Evolutionary conservation across 1,139 yeast genomes (phyloP).

Genomic region (Waltiozyma sp.): DNA sequence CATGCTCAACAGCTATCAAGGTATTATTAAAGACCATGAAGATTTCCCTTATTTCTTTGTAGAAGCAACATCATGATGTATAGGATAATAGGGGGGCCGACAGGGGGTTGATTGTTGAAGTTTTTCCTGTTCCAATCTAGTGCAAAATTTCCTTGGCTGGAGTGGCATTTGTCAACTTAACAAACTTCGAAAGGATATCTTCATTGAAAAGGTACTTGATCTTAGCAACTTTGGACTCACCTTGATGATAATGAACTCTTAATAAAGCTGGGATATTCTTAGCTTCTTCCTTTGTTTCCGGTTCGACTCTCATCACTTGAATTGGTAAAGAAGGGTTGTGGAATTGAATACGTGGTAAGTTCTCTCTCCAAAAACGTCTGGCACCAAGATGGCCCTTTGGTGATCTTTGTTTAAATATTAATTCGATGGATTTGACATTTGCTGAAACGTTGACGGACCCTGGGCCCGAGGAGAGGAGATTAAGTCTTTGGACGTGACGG

Average conservation of each 20-base stretch:
- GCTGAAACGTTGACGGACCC: conserved; percentile 32
- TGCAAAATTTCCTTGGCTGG: conserved; percentile 10
- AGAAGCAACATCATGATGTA: too few relatives aligned
- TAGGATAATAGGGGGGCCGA: too few relatives aligned
- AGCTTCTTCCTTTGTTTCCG: conserved; percentile 27
- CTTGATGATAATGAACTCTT: conserved; percentile 18
- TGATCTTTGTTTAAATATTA: conserved; percentile 34
- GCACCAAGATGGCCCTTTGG: conserved; percentile 43
- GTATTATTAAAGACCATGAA: too few relatives aligned
- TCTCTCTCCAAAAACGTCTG: conserved; percentile 57
- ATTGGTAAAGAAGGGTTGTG: conserved; percentile 67
- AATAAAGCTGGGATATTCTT: conserved; percentile 34
- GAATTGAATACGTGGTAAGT: conserved; percentile 69
- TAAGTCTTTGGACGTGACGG: conserved; percentile 31
- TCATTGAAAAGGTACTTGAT: conserved; percentile 27
- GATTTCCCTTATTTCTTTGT: too few relatives aligned
- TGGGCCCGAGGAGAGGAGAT: conserved; percentile 32
- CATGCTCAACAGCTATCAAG: too few relatives aligned
- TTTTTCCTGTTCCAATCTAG: not conserved
- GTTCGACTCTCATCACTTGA: conserved; percentile 44
- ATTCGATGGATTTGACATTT: conserved; percentile 25
- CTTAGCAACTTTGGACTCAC: conserved; percentile 20
- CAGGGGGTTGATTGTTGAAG: not conserved
- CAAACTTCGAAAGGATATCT: conserved; percentile 29
- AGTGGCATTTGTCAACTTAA: conserved; percentile 25